A percentile compares a stretch with the other conserved stretches of the same genome.
Evolutionary conservation across 2,329 filamentous ascomycete species (phyloP).

Genomic region (Botrytis paeoniae): DNA sequence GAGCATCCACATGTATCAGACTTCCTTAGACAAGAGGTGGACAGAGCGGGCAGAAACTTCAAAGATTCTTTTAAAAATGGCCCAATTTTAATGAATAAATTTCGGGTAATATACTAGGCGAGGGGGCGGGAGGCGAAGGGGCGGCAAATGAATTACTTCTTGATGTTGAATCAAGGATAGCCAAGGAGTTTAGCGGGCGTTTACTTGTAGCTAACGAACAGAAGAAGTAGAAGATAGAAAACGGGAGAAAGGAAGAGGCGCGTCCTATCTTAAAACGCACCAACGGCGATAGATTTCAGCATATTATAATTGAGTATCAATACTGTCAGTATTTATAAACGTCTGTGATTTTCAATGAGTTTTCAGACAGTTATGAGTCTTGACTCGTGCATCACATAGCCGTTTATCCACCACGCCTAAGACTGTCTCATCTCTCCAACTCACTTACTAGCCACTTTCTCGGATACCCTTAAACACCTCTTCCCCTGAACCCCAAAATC

Average conservation of each 20-base stretch:
- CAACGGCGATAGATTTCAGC: not conserved
- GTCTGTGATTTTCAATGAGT: too few relatives aligned
- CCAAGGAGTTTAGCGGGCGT: not conserved
- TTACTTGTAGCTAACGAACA: not conserved
- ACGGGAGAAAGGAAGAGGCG: not conserved
- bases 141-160: not conserved
- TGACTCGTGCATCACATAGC: not conserved
- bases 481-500: not conserved
- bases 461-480: not conserved
- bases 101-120: not conserved
- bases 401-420: not conserved
- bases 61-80: not conserved
- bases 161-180: not conserved
- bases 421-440: not conserved
- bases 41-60: not conserved
- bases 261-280: not conserved
- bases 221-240: not conserved
- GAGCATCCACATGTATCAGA: not conserved
- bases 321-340: not conserved
- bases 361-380: too few relatives aligned
- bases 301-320: not conserved
- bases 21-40: not conserved
- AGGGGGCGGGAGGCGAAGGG: too few relatives aligned
- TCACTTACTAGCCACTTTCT: not conserved
- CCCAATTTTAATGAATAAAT: not conserved